Evolutionary conservation across 768 basidiomycete species (phyloP).

Genomic region (Pleurotus sapidus): DNA sequence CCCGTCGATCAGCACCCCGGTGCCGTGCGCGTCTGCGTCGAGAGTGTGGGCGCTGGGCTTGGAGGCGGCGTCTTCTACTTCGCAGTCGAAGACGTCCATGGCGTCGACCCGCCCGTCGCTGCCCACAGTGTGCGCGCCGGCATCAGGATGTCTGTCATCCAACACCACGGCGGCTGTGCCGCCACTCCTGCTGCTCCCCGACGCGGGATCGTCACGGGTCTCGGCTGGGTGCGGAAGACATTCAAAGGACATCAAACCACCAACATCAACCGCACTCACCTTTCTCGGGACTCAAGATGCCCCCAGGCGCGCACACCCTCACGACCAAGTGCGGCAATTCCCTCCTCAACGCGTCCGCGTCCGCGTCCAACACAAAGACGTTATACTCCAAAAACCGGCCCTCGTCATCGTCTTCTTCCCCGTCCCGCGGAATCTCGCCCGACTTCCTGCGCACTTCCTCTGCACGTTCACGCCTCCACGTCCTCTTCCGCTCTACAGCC

Average conservation of each 20-base stretch:
- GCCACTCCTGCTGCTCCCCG: too few species aligned
- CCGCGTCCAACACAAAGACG: constrained; percentile 72
- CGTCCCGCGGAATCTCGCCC: neutral
- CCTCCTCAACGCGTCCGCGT: constrained; percentile 38
- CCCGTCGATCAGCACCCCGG: constrained; percentile 10
- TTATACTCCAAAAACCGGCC: constrained; percentile 55
- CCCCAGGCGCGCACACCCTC: constrained; percentile 40
- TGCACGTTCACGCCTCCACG: constrained; percentile 35
- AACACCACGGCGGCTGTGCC: too few species aligned
- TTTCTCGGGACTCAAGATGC: constrained; percentile 22
- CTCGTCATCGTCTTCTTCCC: constrained; percentile 16
- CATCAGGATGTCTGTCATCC: neutral
- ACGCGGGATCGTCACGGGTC: too few species aligned
- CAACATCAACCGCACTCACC: neutral
- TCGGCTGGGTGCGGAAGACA: too few species aligned
- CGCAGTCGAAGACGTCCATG: constrained; percentile 13
- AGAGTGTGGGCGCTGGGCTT: neutral
- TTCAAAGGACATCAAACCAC: too few species aligned
- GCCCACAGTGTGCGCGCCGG: constrained; percentile 38
- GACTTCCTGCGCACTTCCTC: constrained; percentile 6
- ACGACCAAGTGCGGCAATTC: constrained; percentile 53
- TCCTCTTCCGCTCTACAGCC: constrained; percentile 57
- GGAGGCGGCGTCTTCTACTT: constrained; percentile 8
- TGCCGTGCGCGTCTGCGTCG: constrained; percentile 8
- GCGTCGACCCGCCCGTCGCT: constrained; percentile 31